Evolutionary conservation across 441 rosid species (phyloP).

Genomic region (Pelargonium myrrhifolium): DNA sequence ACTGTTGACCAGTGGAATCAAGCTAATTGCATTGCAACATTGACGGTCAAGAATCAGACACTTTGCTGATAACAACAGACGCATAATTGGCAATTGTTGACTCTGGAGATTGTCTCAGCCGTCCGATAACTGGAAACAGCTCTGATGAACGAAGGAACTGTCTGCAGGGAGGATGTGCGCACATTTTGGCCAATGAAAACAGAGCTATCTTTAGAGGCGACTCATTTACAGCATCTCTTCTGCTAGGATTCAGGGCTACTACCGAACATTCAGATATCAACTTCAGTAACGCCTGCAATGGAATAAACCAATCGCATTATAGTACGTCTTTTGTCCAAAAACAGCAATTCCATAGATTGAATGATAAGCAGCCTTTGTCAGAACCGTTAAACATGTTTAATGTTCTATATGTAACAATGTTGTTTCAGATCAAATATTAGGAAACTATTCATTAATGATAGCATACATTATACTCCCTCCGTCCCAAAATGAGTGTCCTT

Average conservation of each 20-base stretch:
- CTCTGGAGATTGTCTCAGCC: slow-evolving; percentile 86
- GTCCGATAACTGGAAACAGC: slow-evolving; percentile 61
- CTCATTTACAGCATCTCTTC: slow-evolving; percentile 61
- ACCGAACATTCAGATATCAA: slow-evolving; percentile 70
- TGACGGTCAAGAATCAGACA: slow-evolving; percentile 30
- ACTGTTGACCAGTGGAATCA: slow-evolving; percentile 10
- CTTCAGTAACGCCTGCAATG: slow-evolving; percentile 64
- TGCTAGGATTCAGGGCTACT: slow-evolving; percentile 65
- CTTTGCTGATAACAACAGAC: slow-evolving; percentile 57
- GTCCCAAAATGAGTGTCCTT: too few relatives aligned
- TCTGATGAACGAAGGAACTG: slow-evolving; percentile 67
- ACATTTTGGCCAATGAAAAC: slow-evolving; percentile 96
- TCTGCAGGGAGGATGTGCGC: slow-evolving; percentile 71
- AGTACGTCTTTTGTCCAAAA: neutral
- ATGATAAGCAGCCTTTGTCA: neutral
- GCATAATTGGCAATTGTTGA: slow-evolving; percentile 80
- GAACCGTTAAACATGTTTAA: neutral
- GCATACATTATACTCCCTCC: neutral
- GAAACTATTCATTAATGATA: neutral
- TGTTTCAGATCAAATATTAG: neutral
- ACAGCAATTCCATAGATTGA: neutral
- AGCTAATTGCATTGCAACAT: slow-evolving; percentile 4
- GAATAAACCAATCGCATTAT: neutral
- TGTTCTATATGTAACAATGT: neutral
- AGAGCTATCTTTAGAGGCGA: slow-evolving; percentile 88